Conservation (phyloP, 139 green algal genomes). For the Tetradesmus lagerheimii region DNA sequence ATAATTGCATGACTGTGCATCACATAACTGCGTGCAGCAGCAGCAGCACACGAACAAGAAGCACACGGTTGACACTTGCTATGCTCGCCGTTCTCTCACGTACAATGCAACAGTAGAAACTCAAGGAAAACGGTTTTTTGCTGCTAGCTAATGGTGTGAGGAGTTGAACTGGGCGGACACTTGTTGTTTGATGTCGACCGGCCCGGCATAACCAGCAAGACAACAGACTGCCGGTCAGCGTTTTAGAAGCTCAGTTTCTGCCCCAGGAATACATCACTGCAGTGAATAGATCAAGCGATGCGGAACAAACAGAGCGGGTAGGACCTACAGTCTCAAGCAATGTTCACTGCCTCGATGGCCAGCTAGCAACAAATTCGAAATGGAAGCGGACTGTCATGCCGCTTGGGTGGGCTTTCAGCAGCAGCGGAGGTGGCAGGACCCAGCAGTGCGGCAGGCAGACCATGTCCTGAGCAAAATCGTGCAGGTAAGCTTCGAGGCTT, state of each 20-base stretch:
- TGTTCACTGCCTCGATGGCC: neutral
- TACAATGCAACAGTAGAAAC: too few relatives aligned
- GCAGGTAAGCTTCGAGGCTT: neutral
- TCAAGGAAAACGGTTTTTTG: too few relatives aligned
- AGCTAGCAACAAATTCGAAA: neutral
- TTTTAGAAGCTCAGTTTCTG: neutral
- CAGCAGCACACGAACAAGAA: too few relatives aligned
- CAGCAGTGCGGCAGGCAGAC: neutral
- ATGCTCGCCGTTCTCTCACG: too few relatives aligned
- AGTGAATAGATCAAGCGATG: neutral
- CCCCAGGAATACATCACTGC: neutral
- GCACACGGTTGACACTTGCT: too few relatives aligned
- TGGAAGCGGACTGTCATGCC: neutral
- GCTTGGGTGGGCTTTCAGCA: neutral
- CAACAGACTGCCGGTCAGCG: too few relatives aligned
- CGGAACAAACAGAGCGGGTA: neutral
- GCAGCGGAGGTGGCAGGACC: neutral
- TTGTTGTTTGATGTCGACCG: neutral
- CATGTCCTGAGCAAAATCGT: constrained; percentile 24
- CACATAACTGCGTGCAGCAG: too few relatives aligned
- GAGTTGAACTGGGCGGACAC: neutral
- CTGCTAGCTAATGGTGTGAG: too few relatives aligned
- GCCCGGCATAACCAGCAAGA: neutral
- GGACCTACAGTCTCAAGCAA: neutral
- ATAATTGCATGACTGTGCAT: too few relatives aligned